These are phyloP conservation scores for Torulaspora indica DNA, from an alignment of 805 yeast species.

Conservation along the genomic window DNA sequence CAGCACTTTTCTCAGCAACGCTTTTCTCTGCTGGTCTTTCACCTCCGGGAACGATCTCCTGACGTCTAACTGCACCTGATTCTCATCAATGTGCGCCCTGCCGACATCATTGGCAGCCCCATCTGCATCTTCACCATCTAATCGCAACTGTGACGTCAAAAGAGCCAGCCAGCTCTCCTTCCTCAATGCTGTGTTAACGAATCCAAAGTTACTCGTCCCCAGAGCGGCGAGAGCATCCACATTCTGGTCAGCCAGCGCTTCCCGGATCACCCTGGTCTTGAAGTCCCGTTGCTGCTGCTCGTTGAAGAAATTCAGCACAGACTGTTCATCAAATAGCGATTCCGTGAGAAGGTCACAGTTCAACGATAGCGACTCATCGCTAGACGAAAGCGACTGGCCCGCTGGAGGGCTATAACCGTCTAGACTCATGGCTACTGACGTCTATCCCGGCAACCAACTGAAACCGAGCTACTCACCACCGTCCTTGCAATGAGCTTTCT, in stretches of 20 bases:
- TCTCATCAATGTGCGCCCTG: constrained; percentile 57
- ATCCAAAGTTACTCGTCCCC: constrained; percentile 27
- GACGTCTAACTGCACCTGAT: constrained; percentile 75
- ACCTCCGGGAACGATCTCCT: constrained; percentile 56
- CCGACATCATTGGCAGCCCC: constrained; percentile 18
- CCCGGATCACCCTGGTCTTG: constrained; percentile 15
- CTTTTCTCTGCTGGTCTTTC: constrained; percentile 20
- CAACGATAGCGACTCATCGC: constrained; percentile 9
- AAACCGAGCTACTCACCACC: neutral
- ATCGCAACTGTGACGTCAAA: constrained; percentile 25
- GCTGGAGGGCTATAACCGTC: constrained; percentile 1
- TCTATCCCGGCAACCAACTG: neutral
- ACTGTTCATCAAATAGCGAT: constrained; percentile 15
- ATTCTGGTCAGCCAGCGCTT: constrained; percentile 17
- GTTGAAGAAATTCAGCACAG: constrained; percentile 11
- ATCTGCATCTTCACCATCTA: neutral
- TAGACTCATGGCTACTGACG: neutral
- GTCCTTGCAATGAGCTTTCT: neutral
- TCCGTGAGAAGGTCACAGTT: constrained; percentile 13
- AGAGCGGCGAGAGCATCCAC: constrained; percentile 15
- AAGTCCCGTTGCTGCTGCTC: constrained; percentile 14
- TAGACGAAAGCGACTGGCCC: constrained; percentile 5
- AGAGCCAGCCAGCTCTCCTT: constrained; percentile 28
- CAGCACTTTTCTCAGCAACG: constrained; percentile 23
- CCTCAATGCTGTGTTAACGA: constrained; percentile 21